Percentiles rank a stretch among this genome's conserved stretches.
Conservation (phyloP, 1,284 basidiomycete genomes). For the Kalmanozyma brasiliensis region DNA sequence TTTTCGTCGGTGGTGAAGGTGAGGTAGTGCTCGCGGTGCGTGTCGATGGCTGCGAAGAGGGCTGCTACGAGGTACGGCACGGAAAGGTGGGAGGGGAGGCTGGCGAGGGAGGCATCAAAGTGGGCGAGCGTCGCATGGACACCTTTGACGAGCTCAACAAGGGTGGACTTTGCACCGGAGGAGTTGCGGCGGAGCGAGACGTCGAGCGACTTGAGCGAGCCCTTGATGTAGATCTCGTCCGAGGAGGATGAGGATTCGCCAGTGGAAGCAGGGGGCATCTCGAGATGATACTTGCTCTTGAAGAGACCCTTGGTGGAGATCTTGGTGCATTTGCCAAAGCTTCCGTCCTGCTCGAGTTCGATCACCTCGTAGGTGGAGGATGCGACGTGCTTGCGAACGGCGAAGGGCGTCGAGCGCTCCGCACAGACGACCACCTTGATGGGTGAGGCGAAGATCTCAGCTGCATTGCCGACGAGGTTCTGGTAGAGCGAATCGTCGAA, state of each 20-base stretch:
- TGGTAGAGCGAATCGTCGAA: slow-evolving; percentile 33
- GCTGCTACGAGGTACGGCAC: slow-evolving; percentile 38
- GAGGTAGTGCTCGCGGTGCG: slow-evolving; percentile 52
- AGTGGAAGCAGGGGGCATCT: slow-evolving; percentile 5
- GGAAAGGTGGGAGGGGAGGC: slow-evolving; percentile 12
- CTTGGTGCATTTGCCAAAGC: slow-evolving; percentile 39
- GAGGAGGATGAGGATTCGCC: slow-evolving; percentile 3
- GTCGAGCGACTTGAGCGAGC: slow-evolving; percentile 38
- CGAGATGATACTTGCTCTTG: slow-evolving; percentile 46
- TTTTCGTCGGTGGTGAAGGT: slow-evolving; percentile 79
- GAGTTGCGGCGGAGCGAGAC: slow-evolving; percentile 27
- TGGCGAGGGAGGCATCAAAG: slow-evolving; percentile 28
- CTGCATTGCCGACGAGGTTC: slow-evolving; percentile 20
- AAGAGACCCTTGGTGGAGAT: slow-evolving; percentile 45
- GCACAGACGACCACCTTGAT: slow-evolving; percentile 32
- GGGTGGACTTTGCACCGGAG: slow-evolving; percentile 31
- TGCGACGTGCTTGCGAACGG: slow-evolving; percentile 46
- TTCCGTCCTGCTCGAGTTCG: slow-evolving; percentile 26
- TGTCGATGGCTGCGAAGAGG: slow-evolving; percentile 40
- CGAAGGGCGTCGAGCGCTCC: slow-evolving; percentile 18
- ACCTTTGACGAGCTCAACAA: slow-evolving; percentile 41
- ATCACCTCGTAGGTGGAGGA: slow-evolving; percentile 44
- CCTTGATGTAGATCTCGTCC: slow-evolving; percentile 40
- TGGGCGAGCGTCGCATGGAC: slow-evolving; percentile 37
- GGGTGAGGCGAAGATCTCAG: slow-evolving; percentile 28